A percentile compares a stretch with the other conserved stretches of the same genome.
These are phyloP conservation scores for Termitomyces sp. DNA, from an alignment of 768 basidiomycete genomes.

Conservation along the genomic window DNA sequence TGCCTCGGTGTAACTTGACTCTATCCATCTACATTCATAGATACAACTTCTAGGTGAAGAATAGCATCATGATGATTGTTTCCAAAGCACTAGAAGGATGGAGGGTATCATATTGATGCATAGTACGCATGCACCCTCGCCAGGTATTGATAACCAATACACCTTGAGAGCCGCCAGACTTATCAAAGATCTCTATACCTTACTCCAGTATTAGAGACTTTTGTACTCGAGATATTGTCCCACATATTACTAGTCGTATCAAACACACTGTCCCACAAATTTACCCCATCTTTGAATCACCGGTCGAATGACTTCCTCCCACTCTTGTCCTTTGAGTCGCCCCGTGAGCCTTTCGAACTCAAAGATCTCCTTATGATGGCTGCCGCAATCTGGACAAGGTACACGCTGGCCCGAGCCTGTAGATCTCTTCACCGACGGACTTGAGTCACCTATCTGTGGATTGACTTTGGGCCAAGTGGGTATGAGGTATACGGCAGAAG, in stretches of 20 bases:
- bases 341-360: conserved; percentile 61
- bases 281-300: conserved; percentile 77
- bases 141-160: too few relatives aligned
- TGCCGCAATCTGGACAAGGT: conserved; percentile 45
- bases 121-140: too few relatives aligned
- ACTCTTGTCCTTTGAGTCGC: conserved; percentile 60
- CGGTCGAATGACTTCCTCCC: conserved; percentile 70
- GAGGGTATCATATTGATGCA: too few relatives aligned
- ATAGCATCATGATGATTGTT: too few relatives aligned
- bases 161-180: too few relatives aligned
- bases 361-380: conserved; percentile 76
- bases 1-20: too few relatives aligned
- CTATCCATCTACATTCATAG: too few relatives aligned
- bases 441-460: conserved; percentile 14
- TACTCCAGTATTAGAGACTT: background rate
- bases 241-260: background rate
- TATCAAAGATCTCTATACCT: background rate
- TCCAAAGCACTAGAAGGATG: too few relatives aligned
- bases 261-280: conserved; percentile 51
- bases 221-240: background rate
- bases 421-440: conserved; percentile 20
- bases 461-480: conserved; percentile 39
- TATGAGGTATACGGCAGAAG: conserved; percentile 58
- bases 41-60: too few relatives aligned
- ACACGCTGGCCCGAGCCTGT: conserved; percentile 17